These are phyloP conservation scores for Camptophora hylomeconis DNA, from an alignment of 2,329 filamentous ascomycete species.

Conservation along the genomic window DNA sequence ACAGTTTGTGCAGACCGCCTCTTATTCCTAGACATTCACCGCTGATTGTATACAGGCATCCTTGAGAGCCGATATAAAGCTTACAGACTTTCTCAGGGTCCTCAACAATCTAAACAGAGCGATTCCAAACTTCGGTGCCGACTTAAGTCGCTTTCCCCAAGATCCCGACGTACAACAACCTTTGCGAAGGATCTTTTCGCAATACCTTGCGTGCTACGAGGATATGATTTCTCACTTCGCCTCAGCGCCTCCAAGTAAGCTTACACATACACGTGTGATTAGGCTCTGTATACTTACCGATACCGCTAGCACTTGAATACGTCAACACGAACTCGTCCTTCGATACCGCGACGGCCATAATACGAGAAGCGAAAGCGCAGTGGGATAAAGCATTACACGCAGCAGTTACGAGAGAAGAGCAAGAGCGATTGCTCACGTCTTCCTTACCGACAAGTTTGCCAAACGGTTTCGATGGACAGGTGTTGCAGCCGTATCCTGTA, in stretches of 20 bases:
- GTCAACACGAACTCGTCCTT: no score
- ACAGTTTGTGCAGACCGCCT: background rate
- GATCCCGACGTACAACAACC: conserved; percentile 1
- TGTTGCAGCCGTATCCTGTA: conserved; percentile 5
- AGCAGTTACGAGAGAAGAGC: background rate
- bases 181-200: conserved; percentile 1
- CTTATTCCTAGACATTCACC: background rate
- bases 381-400: background rate
- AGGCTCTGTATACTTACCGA: no score
- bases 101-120: conserved; percentile 1
- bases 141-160: conserved; percentile 2
- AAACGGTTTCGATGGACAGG: background rate
- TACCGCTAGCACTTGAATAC: no score
- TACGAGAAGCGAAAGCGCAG: background rate
- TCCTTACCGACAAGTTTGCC: no score
- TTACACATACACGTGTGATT: conserved; percentile 1
- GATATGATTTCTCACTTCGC: conserved; percentile 1
- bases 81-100: conserved; percentile 2
- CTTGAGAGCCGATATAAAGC: background rate
- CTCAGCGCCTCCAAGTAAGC: background rate
- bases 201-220: conserved; percentile 2
- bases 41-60: no score
- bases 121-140: conserved; percentile 1
- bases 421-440: no score
- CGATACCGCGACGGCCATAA: background rate